A percentile compares a stretch with the other conserved stretches of the same genome.
These are phyloP conservation scores for Haberlea rhodopensis DNA, from an alignment of 257 asterid genomes.

Conservation along the genomic window DNA sequence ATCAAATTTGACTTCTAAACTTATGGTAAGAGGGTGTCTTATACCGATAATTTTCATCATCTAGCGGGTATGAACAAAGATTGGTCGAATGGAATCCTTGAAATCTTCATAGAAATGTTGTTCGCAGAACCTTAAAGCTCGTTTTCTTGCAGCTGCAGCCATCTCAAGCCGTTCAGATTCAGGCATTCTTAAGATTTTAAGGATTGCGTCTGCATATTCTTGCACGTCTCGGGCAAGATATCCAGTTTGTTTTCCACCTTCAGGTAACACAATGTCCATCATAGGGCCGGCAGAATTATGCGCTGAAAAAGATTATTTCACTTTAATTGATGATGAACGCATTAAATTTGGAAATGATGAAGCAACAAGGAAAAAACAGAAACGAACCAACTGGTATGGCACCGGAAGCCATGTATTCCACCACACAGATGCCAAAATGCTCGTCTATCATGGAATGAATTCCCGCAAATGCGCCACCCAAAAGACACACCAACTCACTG, in stretches of 20 bases:
- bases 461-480: constrained; percentile 86
- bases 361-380: constrained; percentile 1
- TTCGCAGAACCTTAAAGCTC: constrained; percentile 74
- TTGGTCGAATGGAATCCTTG: constrained; percentile 61
- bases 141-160: constrained; percentile 78
- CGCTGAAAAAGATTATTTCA: constrained; percentile 43
- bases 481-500: constrained; percentile 77
- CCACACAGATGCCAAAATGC: constrained; percentile 93
- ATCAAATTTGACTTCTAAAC: no score
- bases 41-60: constrained; percentile 27
- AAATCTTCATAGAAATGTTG: constrained; percentile 72
- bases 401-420: constrained; percentile 93
- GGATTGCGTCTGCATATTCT: constrained; percentile 77
- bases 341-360: background rate
- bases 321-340: background rate
- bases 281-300: constrained; percentile 96
- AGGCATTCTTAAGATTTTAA: constrained; percentile 54
- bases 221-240: constrained; percentile 62
- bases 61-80: constrained; percentile 30
- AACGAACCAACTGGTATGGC: constrained; percentile 84
- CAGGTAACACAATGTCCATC: constrained; percentile 80
- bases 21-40: no score
- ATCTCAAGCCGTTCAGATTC: constrained; percentile 55
- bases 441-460: constrained; percentile 93
- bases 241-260: constrained; percentile 80